A percentile compares a stretch with the other conserved stretches of the same genome.
Conservation (phyloP, 2,329 filamentous ascomycete genomes). For the Talaromyces sp. region DNA sequence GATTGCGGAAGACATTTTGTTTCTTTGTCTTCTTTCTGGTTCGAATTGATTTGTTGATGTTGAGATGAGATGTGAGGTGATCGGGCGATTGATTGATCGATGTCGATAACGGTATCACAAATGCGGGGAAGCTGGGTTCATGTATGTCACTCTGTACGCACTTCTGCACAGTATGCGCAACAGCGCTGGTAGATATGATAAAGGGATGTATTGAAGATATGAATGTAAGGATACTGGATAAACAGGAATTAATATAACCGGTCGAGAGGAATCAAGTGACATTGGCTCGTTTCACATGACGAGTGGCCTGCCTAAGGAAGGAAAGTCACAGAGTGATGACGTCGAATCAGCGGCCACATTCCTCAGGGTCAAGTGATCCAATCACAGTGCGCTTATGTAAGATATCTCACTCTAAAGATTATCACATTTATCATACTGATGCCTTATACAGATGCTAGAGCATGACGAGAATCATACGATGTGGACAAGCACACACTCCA, state of each 20-base stretch:
- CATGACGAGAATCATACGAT: background rate
- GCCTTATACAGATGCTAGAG: too few relatives aligned
- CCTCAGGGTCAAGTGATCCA: conserved; percentile 19
- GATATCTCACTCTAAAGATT: background rate
- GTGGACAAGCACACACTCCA: background rate
- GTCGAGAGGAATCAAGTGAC: conserved; percentile 1
- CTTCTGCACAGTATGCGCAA: background rate
- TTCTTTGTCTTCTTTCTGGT: background rate
- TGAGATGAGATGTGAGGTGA: background rate
- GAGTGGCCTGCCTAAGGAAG: conserved; percentile 1
- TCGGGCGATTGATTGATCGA: background rate
- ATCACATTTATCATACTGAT: background rate
- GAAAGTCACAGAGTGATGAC: background rate
- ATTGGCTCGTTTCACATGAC: conserved; percentile 7
- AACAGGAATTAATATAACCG: background rate
- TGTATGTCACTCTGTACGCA: background rate
- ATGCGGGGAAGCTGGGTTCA: conserved; percentile 13
- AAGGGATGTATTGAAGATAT: background rate
- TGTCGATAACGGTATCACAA: conserved; percentile 20
- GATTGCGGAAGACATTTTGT: conserved; percentile 30
- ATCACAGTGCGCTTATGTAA: background rate
- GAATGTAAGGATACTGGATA: background rate
- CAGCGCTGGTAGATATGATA: background rate
- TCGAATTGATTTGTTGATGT: background rate
- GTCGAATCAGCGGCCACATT: background rate